Evolutionary conservation across 2,329 filamentous ascomycete species (phyloP), one percentile per base, ranked within the genome.

Genomic region (Ophiostoma ulmi): DNA sequence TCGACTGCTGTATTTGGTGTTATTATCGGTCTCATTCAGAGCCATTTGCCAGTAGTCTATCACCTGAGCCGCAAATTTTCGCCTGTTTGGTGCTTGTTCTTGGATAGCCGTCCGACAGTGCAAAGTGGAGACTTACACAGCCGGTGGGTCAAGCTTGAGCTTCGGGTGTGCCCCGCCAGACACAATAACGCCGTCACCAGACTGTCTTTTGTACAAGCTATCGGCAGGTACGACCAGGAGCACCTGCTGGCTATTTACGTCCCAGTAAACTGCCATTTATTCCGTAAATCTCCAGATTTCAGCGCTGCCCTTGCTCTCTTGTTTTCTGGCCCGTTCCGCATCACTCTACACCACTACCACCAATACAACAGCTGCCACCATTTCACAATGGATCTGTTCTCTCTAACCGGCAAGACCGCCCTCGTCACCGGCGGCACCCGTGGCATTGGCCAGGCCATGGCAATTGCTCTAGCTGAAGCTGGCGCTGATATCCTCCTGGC

Each of bases 361-460:
- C 13, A 8, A 26, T n/a, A 58, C 52, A 58, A 31, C 3, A 31
- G 4, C 31, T 31, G 31, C 52, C 22, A 67, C 48, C 0, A 41
- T 8, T 35, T 26, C 65, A 69, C 7, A 22, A 74, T 73, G 72
- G 67, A 70, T 72, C 82, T 84, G 79, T 88, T 88, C 77, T 86
- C 85, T 1, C 82, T 88, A 48, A 77, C 84, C 71, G 84, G 83
- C 75, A 84, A 87, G 73, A 87, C 85, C 0, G 86, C 85, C 71
- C 80, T 88, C 72, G 75, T 88, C 72, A 88, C 86, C 0, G 86
- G 86, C 70, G 84, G 82, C 71, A 87, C 86, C 1, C 81, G 86
- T 13, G 86, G 86, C 74, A 88, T 88, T 71, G 86, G 86, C 58
- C 83, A 86, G 72, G 80, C 85, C 20, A 83, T 87, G 17, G 86